A percentile compares a stretch with the other conserved stretches of the same genome.
Evolutionary conservation across 768 basidiomycete species (phyloP).

Genomic region (Lentinus tigrinus): DNA sequence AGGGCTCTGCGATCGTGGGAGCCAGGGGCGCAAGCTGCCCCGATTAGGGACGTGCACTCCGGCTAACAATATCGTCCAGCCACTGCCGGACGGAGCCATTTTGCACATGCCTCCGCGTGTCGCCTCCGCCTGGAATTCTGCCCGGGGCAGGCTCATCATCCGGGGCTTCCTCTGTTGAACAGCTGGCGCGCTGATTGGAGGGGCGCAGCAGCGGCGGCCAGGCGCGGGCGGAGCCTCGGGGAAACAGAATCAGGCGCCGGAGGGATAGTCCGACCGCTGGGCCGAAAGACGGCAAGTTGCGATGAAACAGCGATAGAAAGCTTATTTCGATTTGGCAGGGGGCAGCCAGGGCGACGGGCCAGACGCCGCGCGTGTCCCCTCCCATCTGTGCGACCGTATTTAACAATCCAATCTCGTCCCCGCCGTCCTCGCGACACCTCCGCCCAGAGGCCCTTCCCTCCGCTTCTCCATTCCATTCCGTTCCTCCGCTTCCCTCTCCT

Average conservation of each 20-base stretch:
- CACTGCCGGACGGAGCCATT: no score
- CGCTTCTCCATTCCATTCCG: not conserved
- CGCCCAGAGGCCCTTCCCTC: slow-evolving; percentile 14
- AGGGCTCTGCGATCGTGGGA: slow-evolving; percentile 8
- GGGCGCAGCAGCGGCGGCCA: no score
- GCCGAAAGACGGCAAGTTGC: slow-evolving; percentile 16
- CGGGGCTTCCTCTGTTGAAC: no score
- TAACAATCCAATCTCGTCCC: slow-evolving; percentile 15
- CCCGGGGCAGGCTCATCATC: no score
- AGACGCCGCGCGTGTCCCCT: slow-evolving; percentile 11
- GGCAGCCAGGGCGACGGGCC: not conserved
- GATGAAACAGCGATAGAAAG: slow-evolving; percentile 20
- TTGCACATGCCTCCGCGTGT: not conserved
- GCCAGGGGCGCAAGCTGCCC: not conserved
- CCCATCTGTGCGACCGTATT: slow-evolving; percentile 6
- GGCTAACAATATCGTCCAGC: not conserved
- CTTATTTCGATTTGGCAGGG: slow-evolving; percentile 18
- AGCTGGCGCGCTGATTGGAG: not conserved
- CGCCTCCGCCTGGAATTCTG: no score
- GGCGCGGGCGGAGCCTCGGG: not conserved
- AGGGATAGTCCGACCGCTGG: slow-evolving; percentile 12
- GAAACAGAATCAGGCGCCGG: slow-evolving; percentile 3
- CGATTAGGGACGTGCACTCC: not conserved
- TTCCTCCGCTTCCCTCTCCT: not conserved
- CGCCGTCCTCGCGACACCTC: slow-evolving; percentile 20